Evolutionary conservation across 2,329 filamentous ascomycete genomes (phyloP), one percentile per base, ranked within the genome.

Genomic region (Basipetospora sp.): DNA sequence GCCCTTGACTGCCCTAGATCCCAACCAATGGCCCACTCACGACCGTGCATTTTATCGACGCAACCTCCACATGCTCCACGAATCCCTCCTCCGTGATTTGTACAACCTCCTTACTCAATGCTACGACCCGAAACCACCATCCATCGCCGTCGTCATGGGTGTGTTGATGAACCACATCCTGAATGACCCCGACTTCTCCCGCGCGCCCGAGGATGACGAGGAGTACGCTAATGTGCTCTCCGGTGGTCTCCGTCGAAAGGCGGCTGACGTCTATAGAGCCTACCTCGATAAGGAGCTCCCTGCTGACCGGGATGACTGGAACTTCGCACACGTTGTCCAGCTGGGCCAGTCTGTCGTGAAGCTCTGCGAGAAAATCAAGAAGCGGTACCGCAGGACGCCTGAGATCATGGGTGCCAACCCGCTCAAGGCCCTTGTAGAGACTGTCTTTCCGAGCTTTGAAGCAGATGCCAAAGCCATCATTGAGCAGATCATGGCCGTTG

Each of bases 321-420:
- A 94, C 47, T 88, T 93, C 53, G 80, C 73, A 44, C 84, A 96
- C 55, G 80, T 96, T 40, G 85, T 94, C 42, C 75, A 87, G 51
- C 71, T 98, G 17, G 86, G 87, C 13, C 84, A 90, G 53, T 75
- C 77, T 1, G 84, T 96, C 4, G 78, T 85, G 34, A 86, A 83
- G 46, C 67, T 94, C 22, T 84, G 81, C 44, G 79, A 93, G 49
- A 83, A 80, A 53, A 92, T 94, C 36, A 80, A 86, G 55, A 96
- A 96, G 60, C 76, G 88, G 34, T 98, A 94, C 58, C 76, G 76
- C 48, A 88, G 82, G 49, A 90, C 80, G 41, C 84, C 84, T 1
- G 79, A 85, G 44, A 81, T 96, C 42, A 80, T 94, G 75, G 86
- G 86, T 2, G 67, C 71, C 19, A 69, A 69, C 42, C 68, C 67